A percentile compares a stretch with the other conserved stretches of the same genome.
Conservation (phyloP, 345 rosid species). For the Salix purpurea region DNA sequence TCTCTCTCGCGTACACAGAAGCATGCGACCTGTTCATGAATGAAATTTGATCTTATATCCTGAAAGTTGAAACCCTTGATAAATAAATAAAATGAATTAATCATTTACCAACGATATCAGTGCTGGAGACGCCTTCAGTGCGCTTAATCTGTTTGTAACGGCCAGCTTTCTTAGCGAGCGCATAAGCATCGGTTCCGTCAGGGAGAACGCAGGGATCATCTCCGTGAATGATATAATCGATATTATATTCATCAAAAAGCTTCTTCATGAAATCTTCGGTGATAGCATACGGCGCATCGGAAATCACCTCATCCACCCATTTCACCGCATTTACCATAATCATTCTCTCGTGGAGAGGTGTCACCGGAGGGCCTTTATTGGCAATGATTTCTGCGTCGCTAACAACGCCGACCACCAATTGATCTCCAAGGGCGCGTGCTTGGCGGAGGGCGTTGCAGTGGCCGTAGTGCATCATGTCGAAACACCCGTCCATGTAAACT, state of each 20-base stretch:
- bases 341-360: slow-evolving; percentile 65
- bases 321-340: slow-evolving; percentile 68
- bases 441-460: slow-evolving; percentile 80
- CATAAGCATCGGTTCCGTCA: slow-evolving; percentile 76
- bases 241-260: slow-evolving; percentile 56
- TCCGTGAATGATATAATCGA: slow-evolving; percentile 71
- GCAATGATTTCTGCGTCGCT: slow-evolving; percentile 66
- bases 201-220: slow-evolving; percentile 82
- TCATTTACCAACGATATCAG: slow-evolving; percentile 63
- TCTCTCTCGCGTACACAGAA: slow-evolving; percentile 72
- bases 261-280: slow-evolving; percentile 71
- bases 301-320: slow-evolving; percentile 76
- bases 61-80: neutral
- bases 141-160: slow-evolving; percentile 81
- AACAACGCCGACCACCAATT: slow-evolving; percentile 69
- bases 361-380: slow-evolving; percentile 75
- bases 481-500: slow-evolving; percentile 82
- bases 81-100: neutral
- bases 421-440: slow-evolving; percentile 66
- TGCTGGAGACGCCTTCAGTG: slow-evolving; percentile 79
- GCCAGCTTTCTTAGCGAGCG: slow-evolving; percentile 69
- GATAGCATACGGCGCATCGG: slow-evolving; percentile 71
- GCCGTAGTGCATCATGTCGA: slow-evolving; percentile 86
- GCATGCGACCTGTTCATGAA: slow-evolving; percentile 54
- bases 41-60: neutral